Evolutionary conservation across 768 basidiomycete genomes (phyloP).

Genomic region (Agrocybe chaxingu): DNA sequence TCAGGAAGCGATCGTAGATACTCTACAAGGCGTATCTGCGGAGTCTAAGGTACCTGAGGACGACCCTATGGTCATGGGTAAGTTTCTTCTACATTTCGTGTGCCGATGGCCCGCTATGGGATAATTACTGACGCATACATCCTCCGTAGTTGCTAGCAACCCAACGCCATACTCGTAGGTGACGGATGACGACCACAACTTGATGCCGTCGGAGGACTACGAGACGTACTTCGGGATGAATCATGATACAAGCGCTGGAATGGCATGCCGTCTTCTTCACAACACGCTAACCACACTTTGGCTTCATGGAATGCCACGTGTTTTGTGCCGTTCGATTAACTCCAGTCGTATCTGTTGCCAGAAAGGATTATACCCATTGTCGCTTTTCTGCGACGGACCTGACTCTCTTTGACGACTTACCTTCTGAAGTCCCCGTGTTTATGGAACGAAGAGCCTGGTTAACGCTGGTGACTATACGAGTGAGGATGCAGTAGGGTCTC

Average conservation of each 20-base stretch:
- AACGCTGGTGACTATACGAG: no score
- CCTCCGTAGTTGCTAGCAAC: constrained; percentile 63
- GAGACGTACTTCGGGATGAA: constrained; percentile 62
- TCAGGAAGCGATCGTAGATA: constrained; percentile 18
- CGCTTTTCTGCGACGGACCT: no score
- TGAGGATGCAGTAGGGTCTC: no score
- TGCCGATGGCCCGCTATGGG: neutral
- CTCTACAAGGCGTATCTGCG: constrained; percentile 17
- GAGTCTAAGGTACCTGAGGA: constrained; percentile 28
- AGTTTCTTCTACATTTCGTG: constrained; percentile 6
- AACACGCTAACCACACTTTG: no score
- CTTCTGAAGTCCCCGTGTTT: no score
- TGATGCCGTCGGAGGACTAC: constrained; percentile 94
- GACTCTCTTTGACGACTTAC: no score
- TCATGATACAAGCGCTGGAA: constrained; percentile 49
- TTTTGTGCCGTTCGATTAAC: no score
- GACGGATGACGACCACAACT: constrained; percentile 88
- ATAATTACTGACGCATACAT: neutral
- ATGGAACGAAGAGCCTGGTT: no score
- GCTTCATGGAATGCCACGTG: no score
- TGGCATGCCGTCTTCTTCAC: constrained; percentile 9
- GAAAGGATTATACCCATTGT: no score
- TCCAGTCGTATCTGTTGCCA: no score
- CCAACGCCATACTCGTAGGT: constrained; percentile 74
- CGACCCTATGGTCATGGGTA: constrained; percentile 31